Percentiles rank a stretch among this genome's conserved stretches.
phyloP scores from a whole-genome alignment of 495 filamentous ascomycete species.

The Talaromyces nanjingensis region DNA sequence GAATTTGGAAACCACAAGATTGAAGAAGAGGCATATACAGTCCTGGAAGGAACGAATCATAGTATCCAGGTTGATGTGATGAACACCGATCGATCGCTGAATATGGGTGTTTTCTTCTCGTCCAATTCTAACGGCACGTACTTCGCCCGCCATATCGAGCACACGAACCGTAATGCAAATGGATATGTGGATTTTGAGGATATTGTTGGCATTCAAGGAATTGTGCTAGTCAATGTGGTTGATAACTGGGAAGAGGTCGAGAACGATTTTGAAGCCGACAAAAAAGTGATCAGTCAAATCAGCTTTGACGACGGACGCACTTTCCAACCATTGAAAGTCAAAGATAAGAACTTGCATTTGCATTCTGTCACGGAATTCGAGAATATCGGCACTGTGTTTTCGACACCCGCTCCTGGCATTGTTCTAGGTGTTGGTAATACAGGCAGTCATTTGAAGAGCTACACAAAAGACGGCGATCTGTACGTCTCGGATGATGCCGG shows the following conservation, averaged over 20 bases:
- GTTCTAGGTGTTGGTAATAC: constrained; percentile 91
- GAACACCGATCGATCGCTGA: constrained; percentile 50
- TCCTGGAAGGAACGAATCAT: constrained; percentile 92
- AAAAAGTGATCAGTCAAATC: constrained; percentile 71
- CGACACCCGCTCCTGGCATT: constrained; percentile 85
- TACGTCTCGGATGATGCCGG: constrained; percentile 92
- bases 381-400: constrained; percentile 82
- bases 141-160: constrained; percentile 80
- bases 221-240: constrained; percentile 83
- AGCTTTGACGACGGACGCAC: constrained; percentile 90
- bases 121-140: constrained; percentile 97
- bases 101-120: constrained; percentile 81
- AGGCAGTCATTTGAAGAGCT: constrained; percentile 60
- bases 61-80: constrained; percentile 95
- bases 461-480: constrained; percentile 57
- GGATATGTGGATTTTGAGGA: constrained; percentile 92
- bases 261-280: constrained; percentile 35
- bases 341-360: constrained; percentile 61
- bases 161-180: constrained; percentile 70
- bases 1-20: constrained; percentile 77
- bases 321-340: constrained; percentile 58
- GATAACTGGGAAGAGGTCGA: constrained; percentile 76
- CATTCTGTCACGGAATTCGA: constrained; percentile 80
- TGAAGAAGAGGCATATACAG: constrained; percentile 81
- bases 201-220: constrained; percentile 79